Evolutionary conservation across 352 stramenopile species (phyloP).

Genomic region (Peronospora tabacina): DNA sequence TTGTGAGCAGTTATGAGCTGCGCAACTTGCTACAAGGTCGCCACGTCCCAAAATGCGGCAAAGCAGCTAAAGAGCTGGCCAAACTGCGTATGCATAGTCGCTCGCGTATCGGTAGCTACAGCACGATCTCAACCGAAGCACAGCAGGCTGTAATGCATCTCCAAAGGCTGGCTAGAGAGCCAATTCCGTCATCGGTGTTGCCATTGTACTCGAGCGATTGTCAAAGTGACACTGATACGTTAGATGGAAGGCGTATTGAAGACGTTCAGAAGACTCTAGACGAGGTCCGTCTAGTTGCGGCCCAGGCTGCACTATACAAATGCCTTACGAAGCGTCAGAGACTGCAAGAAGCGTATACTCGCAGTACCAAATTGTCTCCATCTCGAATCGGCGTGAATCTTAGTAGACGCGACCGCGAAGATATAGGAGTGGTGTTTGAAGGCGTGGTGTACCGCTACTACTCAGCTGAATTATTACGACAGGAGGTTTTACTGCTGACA

Average conservation of each 20-base stretch:
- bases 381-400: conserved; percentile 59
- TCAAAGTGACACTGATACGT: conserved; percentile 17
- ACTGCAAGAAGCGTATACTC: conserved; percentile 38
- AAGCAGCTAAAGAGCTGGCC: conserved; percentile 17
- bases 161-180: conserved; percentile 17
- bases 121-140: conserved; percentile 52
- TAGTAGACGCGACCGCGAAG: conserved; percentile 47
- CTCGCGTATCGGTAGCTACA: conserved; percentile 70
- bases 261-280: conserved; percentile 15
- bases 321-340: conserved; percentile 41
- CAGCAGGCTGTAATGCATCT: conserved; percentile 36
- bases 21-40: conserved; percentile 35
- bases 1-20: conserved; percentile 61
- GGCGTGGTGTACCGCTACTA: conserved; percentile 72
- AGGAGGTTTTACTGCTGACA: conserved; percentile 73
- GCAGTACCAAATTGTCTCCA: conserved; percentile 36
- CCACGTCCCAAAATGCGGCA: conserved; percentile 13
- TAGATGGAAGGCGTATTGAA: conserved; percentile 8
- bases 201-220: conserved; percentile 22
- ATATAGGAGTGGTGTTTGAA: conserved; percentile 49
- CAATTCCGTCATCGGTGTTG: conserved; percentile 6
- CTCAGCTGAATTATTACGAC: conserved; percentile 43
- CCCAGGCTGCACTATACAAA: conserved; percentile 57
- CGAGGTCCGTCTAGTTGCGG: conserved; percentile 20
- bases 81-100: conserved; percentile 57